Evolutionary conservation across 805 yeast species (phyloP).

Genomic region (Starmerella riodocensis): DNA sequence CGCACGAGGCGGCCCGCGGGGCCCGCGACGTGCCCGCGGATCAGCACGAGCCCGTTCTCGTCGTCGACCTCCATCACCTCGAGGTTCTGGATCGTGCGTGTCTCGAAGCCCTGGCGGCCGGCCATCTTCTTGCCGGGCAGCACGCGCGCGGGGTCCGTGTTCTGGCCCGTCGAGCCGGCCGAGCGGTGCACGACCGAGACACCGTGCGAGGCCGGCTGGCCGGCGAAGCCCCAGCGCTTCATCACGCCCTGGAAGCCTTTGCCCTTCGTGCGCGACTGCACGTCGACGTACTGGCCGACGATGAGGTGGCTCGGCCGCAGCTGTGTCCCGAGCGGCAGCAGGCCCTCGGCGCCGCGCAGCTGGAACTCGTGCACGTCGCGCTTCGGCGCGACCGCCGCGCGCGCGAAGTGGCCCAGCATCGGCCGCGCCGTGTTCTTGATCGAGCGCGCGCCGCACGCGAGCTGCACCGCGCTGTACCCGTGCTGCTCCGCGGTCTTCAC

Average conservation of each 20-base stretch:
- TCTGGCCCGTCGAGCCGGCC: constrained; percentile 95
- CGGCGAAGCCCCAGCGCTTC: constrained; percentile 84
- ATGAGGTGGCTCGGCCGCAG: constrained; percentile 73
- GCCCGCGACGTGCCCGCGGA: constrained; percentile 87
- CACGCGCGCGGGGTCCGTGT: constrained; percentile 91
- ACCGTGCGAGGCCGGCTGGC: constrained; percentile 92
- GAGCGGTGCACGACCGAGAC: constrained; percentile 84
- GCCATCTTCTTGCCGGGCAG: constrained; percentile 97
- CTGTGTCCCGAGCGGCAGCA: constrained; percentile 65
- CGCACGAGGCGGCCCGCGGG: constrained; percentile 63
- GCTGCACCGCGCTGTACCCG: constrained; percentile 75
- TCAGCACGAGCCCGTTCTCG: constrained; percentile 64
- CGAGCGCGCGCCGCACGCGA: constrained; percentile 67
- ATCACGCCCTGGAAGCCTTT: constrained; percentile 97
- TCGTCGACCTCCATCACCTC: constrained; percentile 69
- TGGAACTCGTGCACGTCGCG: constrained; percentile 61
- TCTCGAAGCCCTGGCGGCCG: constrained; percentile 81
- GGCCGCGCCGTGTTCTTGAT: constrained; percentile 49
- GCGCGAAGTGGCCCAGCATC: constrained; percentile 61
- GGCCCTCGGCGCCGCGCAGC: constrained; percentile 50
- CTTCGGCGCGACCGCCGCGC: constrained; percentile 78
- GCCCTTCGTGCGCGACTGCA: constrained; percentile 71
- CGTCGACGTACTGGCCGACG: constrained; percentile 72
- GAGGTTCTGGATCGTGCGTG: constrained; percentile 61
- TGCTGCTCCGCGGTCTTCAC: constrained; percentile 56